Evolutionary conservation across 345 rosid genomes (phyloP).

Genomic region (Geranium brycei): DNA sequence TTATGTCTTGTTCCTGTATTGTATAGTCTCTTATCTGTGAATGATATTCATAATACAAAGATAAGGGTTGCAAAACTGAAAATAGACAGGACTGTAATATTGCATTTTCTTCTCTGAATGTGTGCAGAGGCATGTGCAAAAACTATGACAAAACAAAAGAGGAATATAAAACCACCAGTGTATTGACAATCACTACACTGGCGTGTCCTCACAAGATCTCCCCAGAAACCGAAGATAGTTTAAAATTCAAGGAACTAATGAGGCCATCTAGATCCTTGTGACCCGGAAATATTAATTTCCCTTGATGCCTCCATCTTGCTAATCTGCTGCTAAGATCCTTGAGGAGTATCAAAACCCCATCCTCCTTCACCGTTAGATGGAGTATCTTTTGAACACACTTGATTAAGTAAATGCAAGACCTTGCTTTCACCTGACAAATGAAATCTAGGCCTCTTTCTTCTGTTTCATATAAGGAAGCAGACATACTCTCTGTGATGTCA

Average conservation of each 20-base stretch:
- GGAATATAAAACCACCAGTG: no score
- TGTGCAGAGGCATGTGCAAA: no score
- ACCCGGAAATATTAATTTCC: constrained; percentile 20
- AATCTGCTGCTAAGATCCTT: constrained; percentile 42
- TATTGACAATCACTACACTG: no score
- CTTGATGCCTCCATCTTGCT: constrained; percentile 45
- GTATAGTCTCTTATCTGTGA: no score
- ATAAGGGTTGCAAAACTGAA: no score
- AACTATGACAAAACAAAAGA: no score
- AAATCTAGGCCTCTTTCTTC: constrained; percentile 31
- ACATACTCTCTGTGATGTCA: constrained; percentile 43
- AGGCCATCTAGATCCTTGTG: constrained; percentile 33
- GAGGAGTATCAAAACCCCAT: constrained; percentile 18
- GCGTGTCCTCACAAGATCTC: no score
- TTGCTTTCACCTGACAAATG: constrained; percentile 39
- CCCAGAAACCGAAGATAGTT: constrained; percentile 9
- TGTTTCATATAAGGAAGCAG: constrained; percentile 33
- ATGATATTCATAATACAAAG: no score
- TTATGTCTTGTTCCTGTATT: no score
- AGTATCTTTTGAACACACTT: constrained; percentile 44
- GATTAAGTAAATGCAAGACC: constrained; percentile 37
- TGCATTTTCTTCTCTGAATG: no score
- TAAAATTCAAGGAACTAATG: constrained; percentile 17
- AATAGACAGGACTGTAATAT: no score
- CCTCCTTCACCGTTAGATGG: constrained; percentile 21